Evolutionary conservation across 768 basidiomycete species (phyloP).

Genomic region (Lactarius akahatsu): DNA sequence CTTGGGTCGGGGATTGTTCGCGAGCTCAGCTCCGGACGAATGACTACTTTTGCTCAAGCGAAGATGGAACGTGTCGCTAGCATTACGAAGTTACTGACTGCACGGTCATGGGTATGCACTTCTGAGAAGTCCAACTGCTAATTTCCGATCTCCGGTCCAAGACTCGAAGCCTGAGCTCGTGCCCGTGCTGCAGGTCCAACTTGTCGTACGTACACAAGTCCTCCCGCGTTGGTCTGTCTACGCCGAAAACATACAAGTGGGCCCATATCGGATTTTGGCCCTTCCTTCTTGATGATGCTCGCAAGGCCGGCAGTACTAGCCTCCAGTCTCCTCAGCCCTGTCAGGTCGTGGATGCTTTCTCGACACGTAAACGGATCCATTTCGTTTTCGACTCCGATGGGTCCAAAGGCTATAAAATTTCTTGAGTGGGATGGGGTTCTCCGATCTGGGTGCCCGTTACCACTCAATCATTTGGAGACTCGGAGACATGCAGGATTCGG

Average conservation of each 20-base stretch:
- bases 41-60: background rate
- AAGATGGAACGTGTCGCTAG: background rate
- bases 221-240: conserved; percentile 1
- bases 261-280: background rate
- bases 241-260: background rate
- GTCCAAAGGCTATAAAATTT: background rate
- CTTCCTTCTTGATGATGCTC: background rate
- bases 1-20: background rate
- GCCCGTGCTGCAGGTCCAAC: background rate
- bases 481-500: background rate
- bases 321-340: background rate
- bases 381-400: background rate
- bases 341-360: background rate
- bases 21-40: background rate
- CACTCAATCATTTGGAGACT: background rate
- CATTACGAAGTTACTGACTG: too few relatives aligned
- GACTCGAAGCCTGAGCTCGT: background rate
- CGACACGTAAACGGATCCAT: background rate
- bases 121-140: background rate
- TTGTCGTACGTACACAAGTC: background rate
- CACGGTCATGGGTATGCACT: background rate
- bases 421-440: background rate
- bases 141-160: background rate
- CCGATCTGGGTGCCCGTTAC: too few relatives aligned
- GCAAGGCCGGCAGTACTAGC: background rate